These are phyloP conservation scores for Magnusiomyces magnusii DNA, from an alignment of 1,139 yeast genomes.

Conservation along the genomic window DNA sequence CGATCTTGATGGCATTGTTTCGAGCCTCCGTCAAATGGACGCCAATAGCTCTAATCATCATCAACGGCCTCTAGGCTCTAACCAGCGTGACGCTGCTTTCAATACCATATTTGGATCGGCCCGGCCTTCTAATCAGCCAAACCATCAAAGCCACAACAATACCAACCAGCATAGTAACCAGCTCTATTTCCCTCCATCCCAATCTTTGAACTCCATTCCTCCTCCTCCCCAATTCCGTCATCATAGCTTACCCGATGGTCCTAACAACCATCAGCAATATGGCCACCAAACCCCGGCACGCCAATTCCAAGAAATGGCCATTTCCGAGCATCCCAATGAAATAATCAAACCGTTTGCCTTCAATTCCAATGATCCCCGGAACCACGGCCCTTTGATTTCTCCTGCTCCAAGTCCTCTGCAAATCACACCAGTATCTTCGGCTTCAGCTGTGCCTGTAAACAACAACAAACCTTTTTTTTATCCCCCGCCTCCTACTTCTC, in stretches of 20 bases:
- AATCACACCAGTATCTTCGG: neutral
- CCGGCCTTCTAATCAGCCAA: slow-evolving; percentile 28
- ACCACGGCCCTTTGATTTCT: neutral
- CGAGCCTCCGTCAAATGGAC: neutral
- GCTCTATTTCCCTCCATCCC: slow-evolving; percentile 14
- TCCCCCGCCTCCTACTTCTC: neutral
- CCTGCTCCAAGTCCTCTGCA: neutral
- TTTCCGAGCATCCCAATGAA: neutral
- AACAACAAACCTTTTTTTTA: neutral
- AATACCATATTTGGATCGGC: slow-evolving; percentile 34
- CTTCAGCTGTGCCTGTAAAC: neutral
- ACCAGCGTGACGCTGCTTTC: slow-evolving; percentile 32
- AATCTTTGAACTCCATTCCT: neutral
- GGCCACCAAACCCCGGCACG: neutral
- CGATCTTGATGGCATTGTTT: neutral
- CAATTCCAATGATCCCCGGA: neutral
- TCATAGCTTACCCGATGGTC: neutral
- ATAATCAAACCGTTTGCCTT: neutral
- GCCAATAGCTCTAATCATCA: neutral
- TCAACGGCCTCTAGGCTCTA: slow-evolving; percentile 18
- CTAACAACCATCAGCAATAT: neutral
- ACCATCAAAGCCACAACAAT: neutral
- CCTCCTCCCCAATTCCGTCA: slow-evolving; percentile 11
- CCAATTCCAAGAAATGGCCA: neutral
- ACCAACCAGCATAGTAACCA: neutral